A percentile compares a stretch with the other conserved stretches of the same genome.
Conservation (phyloP, 2,329 filamentous ascomycete species). For the Fusarium newnesense region DNA sequence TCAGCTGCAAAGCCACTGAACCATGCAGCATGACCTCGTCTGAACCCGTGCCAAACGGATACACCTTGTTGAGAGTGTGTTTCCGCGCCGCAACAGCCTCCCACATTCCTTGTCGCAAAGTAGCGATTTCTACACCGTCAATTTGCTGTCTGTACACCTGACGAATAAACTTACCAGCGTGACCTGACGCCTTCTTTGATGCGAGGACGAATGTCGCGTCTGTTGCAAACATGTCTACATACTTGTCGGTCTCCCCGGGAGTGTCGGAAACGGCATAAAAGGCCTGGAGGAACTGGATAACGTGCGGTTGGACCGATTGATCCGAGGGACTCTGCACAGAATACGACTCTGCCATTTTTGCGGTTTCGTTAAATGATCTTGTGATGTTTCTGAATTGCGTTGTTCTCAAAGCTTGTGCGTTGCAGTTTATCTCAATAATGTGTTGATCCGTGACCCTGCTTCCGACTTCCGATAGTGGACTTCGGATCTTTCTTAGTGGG, state of each 20-base stretch:
- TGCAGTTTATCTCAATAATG: background rate
- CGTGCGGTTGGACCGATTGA: constrained; percentile 18
- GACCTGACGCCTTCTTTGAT: constrained; percentile 25
- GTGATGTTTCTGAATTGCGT: background rate
- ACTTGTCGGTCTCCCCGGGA: constrained; percentile 26
- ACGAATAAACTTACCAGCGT: background rate
- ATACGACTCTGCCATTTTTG: constrained; percentile 23
- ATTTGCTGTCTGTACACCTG: rapidly evolving
- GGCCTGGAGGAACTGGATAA: constrained; percentile 21
- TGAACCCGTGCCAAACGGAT: constrained; percentile 18
- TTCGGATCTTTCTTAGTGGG: constrained; percentile 8
- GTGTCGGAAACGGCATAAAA: constrained; percentile 31
- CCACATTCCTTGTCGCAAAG: constrained; percentile 32
- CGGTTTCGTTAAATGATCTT: background rate
- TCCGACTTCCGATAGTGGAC: constrained; percentile 27
- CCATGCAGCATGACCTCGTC: constrained; percentile 33
- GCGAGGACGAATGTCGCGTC: constrained; percentile 30
- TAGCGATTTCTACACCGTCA: constrained; percentile 26
- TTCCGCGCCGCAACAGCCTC: constrained; percentile 32
- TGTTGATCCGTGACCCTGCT: constrained; percentile 12
- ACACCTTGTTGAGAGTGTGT: constrained; percentile 26
- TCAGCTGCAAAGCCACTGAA: constrained; percentile 25
- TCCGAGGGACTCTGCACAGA: constrained; percentile 25
- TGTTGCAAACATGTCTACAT: constrained; percentile 24
- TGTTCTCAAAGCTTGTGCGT: background rate